A percentile compares a stretch with the other conserved stretches of the same genome.
Conservation (phyloP, 208 protist species). For the Trypanosoma rangeli region DNA sequence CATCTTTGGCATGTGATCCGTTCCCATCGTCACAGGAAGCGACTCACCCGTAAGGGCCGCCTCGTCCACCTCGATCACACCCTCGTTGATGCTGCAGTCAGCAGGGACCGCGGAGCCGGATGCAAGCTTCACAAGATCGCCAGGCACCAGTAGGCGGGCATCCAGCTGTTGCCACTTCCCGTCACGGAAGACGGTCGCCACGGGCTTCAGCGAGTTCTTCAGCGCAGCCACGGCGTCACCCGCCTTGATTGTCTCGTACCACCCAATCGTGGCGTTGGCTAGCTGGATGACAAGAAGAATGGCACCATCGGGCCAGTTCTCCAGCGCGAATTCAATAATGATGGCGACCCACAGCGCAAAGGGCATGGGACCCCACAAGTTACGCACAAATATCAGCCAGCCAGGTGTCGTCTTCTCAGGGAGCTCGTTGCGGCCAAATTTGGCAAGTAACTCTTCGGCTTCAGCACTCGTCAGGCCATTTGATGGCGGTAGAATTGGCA, state of each 20-base stretch:
- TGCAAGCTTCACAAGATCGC: slow-evolving; percentile 92
- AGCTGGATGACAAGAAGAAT: slow-evolving; percentile 87
- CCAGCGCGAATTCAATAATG: slow-evolving; percentile 83
- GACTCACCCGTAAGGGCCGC: slow-evolving; percentile 95
- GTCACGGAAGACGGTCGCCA: slow-evolving; percentile 82
- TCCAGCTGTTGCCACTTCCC: slow-evolving; percentile 84
- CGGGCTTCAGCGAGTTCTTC: slow-evolving; percentile 84
- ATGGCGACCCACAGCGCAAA: slow-evolving; percentile 89
- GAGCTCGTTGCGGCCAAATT: slow-evolving; percentile 74
- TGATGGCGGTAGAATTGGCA: slow-evolving; percentile 29
- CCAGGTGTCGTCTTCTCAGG: slow-evolving; percentile 73
- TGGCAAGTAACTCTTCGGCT: slow-evolving; percentile 60
- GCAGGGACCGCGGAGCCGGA: slow-evolving; percentile 92
- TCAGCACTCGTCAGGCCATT: slow-evolving; percentile 69
- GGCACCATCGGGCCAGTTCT: slow-evolving; percentile 85
- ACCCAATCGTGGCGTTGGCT: slow-evolving; percentile 83
- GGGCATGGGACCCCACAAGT: slow-evolving; percentile 87
- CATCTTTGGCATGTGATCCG: slow-evolving; percentile 90
- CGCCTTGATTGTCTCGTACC: slow-evolving; percentile 93
- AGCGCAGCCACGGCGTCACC: slow-evolving; percentile 93
- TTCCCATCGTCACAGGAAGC: slow-evolving; percentile 89
- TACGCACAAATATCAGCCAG: slow-evolving; percentile 77
- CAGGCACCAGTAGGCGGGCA: slow-evolving; percentile 85
- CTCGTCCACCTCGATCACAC: slow-evolving; percentile 92
- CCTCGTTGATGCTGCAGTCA: slow-evolving; percentile 89